phyloP scores from a whole-genome alignment of 495 filamentous ascomycete genomes.

The Lepidopterella palustris region DNA sequence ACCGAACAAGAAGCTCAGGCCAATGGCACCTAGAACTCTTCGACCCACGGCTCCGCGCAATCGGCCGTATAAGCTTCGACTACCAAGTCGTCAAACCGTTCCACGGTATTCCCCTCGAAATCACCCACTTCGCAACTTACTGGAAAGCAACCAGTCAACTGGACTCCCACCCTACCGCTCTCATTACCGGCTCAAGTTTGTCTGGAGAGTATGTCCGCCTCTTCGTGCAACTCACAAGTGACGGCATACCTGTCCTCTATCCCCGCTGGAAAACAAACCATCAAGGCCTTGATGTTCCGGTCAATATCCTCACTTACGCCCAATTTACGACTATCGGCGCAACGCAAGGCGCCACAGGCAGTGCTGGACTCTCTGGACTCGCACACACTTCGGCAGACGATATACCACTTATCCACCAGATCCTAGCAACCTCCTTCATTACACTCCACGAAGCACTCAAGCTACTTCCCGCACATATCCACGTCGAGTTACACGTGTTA shows the following conservation, averaged over 20 bases:
- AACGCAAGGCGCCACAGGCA: constrained; percentile 35
- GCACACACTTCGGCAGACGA: constrained; percentile 44
- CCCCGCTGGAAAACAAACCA: constrained; percentile 73
- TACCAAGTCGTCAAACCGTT: constrained; percentile 97
- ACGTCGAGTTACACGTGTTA: constrained; percentile 80
- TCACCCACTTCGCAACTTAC: constrained; percentile 96
- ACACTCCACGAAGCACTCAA: constrained; percentile 68
- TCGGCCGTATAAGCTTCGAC: constrained; percentile 88
- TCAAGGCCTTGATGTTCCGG: constrained; percentile 70
- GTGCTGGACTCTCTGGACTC: constrained; percentile 40
- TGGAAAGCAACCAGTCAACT: constrained; percentile 96
- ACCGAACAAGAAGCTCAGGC: constrained; percentile 66
- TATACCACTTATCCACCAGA: constrained; percentile 58
- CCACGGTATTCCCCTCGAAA: constrained; percentile 85
- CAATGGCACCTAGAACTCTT: constrained; percentile 82
- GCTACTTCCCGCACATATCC: constrained; percentile 65
- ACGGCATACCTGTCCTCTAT: constrained; percentile 80
- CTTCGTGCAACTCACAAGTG: constrained; percentile 82
- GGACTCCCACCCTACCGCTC: constrained; percentile 70
- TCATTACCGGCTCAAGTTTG: constrained; percentile 92
- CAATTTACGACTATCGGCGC: constrained; percentile 67
- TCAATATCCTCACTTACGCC: constrained; percentile 63
- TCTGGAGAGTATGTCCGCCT: constrained; percentile 88
- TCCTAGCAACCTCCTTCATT: constrained; percentile 66
- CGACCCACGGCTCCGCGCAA: constrained; percentile 84